Evolutionary conservation across 1,139 yeast genomes (phyloP).

Genomic region (Debaryomyces singareniensis): DNA sequence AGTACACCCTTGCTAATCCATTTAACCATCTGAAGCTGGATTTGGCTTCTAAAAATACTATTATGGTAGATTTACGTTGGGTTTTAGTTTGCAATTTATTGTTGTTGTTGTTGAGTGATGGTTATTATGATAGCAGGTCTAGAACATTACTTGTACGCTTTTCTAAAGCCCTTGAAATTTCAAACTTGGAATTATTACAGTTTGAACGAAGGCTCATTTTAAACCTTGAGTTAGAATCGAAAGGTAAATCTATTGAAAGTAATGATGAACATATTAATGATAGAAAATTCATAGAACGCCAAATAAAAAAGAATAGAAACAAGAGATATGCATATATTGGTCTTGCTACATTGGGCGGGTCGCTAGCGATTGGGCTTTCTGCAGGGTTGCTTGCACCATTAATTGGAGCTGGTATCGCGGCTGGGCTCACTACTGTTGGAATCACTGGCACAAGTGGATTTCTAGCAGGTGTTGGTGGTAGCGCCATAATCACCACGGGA

Average conservation of each 20-base stretch:
- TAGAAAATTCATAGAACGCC: constrained; percentile 57
- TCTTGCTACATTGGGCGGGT: constrained; percentile 95
- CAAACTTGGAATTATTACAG: constrained; percentile 65
- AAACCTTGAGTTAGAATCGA: constrained; percentile 79
- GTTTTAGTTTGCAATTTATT: constrained; percentile 88
- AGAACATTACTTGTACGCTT: constrained; percentile 66
- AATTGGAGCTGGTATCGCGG: constrained; percentile 97
- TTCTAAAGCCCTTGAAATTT: constrained; percentile 54
- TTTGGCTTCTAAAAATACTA: constrained; percentile 1
- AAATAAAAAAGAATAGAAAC: constrained; percentile 58
- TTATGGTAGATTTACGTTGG: constrained; percentile 78
- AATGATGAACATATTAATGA: constrained; percentile 77
- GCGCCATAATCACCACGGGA: constrained; percentile 87
- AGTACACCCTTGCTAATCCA: constrained; percentile 29
- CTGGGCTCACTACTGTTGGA: constrained; percentile 93
- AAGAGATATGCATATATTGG: constrained; percentile 84
- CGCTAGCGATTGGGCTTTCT: constrained; percentile 86
- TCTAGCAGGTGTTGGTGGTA: constrained; percentile 95
- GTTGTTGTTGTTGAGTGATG: constrained; percentile 71
- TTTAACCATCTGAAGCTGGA: constrained; percentile 5
- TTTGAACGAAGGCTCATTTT: constrained; percentile 90
- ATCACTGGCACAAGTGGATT: constrained; percentile 88
- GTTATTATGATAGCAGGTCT: constrained; percentile 85
- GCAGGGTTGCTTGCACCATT: constrained; percentile 97
- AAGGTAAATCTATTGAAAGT: constrained; percentile 40